phyloP scores from a whole-genome alignment of 2,329 filamentous ascomycete genomes.

The Cordyceps farinosa region DNA sequence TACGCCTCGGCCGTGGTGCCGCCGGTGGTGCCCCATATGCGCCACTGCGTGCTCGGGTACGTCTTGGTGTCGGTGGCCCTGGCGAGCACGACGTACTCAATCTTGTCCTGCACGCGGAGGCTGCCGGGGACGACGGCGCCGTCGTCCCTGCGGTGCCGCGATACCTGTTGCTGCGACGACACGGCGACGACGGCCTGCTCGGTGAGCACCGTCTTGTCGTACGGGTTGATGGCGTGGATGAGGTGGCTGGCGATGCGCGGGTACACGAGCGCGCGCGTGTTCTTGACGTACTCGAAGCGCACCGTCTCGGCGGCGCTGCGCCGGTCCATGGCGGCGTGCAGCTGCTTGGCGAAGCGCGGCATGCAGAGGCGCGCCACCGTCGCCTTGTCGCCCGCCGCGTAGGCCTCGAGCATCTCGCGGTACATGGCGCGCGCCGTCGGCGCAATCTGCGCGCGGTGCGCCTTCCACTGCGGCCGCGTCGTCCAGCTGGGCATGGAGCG shows the following conservation, averaged over 20 bases:
- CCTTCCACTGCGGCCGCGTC: constrained; percentile 41
- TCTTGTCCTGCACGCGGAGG: constrained; percentile 50
- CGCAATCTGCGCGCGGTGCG: constrained; percentile 39
- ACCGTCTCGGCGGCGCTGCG: constrained; percentile 45
- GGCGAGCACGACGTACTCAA: constrained; percentile 64
- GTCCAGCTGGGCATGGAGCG: constrained; percentile 44
- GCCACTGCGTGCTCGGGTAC: constrained; percentile 53
- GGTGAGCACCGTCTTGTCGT: constrained; percentile 34
- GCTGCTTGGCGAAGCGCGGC: constrained; percentile 46
- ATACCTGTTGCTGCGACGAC: constrained; percentile 52
- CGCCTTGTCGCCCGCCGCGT: constrained; percentile 54
- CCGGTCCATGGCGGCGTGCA: constrained; percentile 51
- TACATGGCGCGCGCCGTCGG: constrained; percentile 59
- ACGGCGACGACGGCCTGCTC: constrained; percentile 60
- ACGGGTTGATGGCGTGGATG: constrained; percentile 43
- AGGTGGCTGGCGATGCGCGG: constrained; percentile 55
- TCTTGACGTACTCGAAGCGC: constrained; percentile 53
- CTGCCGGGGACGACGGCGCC: constrained; percentile 43
- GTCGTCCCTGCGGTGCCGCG: constrained; percentile 36
- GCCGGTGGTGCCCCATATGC: constrained; percentile 60
- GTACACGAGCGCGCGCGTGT: constrained; percentile 40
- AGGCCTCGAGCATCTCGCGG: constrained; percentile 56
- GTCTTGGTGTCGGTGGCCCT: constrained; percentile 42
- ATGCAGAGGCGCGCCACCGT: constrained; percentile 53
- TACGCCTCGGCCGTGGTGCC: constrained; percentile 48